Base-by-base conservation (phyloP, 1,284 basidiomycete genomes). In the Trichosporon asahii region DNA sequence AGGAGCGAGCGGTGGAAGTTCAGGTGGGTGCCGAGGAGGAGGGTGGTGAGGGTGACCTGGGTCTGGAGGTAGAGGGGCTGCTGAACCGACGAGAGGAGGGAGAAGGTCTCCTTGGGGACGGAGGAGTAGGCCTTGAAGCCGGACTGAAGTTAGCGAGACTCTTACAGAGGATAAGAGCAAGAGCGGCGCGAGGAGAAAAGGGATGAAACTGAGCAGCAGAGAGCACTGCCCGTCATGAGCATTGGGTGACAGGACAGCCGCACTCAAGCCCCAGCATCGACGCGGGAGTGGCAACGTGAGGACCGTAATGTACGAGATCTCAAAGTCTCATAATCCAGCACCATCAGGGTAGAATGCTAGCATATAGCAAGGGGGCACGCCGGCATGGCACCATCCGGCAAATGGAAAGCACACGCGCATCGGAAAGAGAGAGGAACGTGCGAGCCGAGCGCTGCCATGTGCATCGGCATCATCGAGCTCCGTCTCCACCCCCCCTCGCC, bases 51-150 rank as follows among this genome's bases (percentile, higher is more conserved):
- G 21, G 82, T 75, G 49, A 90, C 87, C 29, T 89, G 89, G 61
- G 88, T 80, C 29, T 86, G 80, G 77, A 94, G 93, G 84, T 92
- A 94, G 69, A 90, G 80, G 0, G 92, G 91, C 82, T 92, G 91
- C 79, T 94, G 91, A 44, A 94, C 86, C 9, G 65, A 40, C 25
- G 90, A 88, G 74, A 94, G 93, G 71, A 31, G 55, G n/a, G 90
- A 88, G 74, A 94, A 94, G 71, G 90, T 88, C 67, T 90, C 88
- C 65, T 89, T 86, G 23, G 90, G 74, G 57, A 82, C 77, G 21
- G 77, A 75, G 23, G 72, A 72, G 76, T 72, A 80, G 3, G 76
- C 68, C 53, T 74, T 68, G 74, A 74, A 73, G 12, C 74, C 68
- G 66, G 79, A 70, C 80, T 82, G 71, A 11, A 29, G 57, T 66